Conservation (phyloP, 371 early-diverging fungal genomes). For the Lichtheimia corymbifera region DNA sequence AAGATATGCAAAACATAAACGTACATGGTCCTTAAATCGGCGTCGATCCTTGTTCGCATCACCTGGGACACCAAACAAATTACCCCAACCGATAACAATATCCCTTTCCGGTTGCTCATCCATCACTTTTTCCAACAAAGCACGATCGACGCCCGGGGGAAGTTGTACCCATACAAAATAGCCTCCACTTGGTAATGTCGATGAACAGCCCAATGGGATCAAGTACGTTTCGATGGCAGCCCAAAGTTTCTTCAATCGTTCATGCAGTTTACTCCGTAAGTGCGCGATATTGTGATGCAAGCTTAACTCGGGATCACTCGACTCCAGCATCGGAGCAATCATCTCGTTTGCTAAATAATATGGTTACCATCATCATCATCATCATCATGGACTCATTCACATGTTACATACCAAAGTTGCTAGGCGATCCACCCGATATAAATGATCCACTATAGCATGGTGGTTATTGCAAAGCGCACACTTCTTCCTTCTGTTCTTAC, state of each 20-base stretch:
- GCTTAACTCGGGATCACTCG: conserved; percentile 10
- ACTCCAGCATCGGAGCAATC: conserved; percentile 26
- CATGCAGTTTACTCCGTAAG: conserved; percentile 14
- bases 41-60: neutral
- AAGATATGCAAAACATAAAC: conserved; percentile 25
- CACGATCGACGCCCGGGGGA: conserved; percentile 23
- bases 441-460: conserved; percentile 31
- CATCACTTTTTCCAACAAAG: conserved; percentile 18
- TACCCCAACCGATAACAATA: conserved; percentile 27
- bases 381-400: neutral
- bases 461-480: neutral
- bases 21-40: conserved; percentile 4
- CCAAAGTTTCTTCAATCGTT: conserved; percentile 30
- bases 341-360: conserved; percentile 27
- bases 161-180: conserved; percentile 48
- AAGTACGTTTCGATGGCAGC: conserved; percentile 23
- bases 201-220: conserved; percentile 35
- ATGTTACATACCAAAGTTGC: conserved; percentile 25
- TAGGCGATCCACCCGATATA: conserved; percentile 42
- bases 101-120: conserved; percentile 9
- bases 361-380: neutral
- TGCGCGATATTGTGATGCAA: conserved; percentile 25
- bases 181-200: conserved; percentile 31
- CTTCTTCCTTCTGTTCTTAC: conserved; percentile 16
- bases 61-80: conserved; percentile 23